These are phyloP conservation scores for Colletotrichum sp. DNA, from an alignment of 2,329 filamentous ascomycete species.

Conservation along the genomic window DNA sequence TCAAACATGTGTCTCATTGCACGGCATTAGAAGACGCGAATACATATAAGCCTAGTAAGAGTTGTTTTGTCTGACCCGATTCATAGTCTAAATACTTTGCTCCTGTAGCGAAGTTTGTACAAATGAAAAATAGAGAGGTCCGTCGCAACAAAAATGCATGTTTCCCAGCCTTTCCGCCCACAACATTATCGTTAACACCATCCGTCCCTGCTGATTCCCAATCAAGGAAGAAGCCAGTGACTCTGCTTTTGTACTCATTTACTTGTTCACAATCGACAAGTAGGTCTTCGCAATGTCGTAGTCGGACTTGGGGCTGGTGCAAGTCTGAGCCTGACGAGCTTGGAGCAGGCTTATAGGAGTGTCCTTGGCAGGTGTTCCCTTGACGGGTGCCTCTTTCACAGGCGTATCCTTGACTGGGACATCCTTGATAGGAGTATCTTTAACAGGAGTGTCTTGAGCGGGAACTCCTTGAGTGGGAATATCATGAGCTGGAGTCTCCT, in stretches of 20 bases:
- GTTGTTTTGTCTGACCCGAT: background rate
- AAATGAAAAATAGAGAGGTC: background rate
- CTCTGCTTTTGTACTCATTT: background rate
- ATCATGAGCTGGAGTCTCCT: background rate
- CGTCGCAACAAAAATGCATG: accelerated
- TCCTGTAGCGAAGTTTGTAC: accelerated
- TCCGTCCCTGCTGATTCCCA: background rate
- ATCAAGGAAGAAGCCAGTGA: accelerated
- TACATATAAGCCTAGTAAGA: too few species aligned
- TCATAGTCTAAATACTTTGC: accelerated
- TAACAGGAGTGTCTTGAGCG: background rate
- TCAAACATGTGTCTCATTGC: background rate
- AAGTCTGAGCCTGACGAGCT: background rate
- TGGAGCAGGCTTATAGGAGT: background rate
- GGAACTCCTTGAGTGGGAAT: background rate
- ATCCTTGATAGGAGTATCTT: background rate
- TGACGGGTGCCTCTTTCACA: background rate
- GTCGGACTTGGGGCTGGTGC: background rate
- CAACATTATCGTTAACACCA: background rate
- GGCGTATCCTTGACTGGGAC: background rate
- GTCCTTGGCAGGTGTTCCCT: background rate
- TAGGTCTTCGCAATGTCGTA: background rate
- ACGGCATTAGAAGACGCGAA: too few species aligned
- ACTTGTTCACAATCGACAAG: background rate
- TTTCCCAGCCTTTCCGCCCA: background rate